Base-by-base conservation (phyloP, 257 asterid genomes). In the Eustoma russellianum region DNA sequence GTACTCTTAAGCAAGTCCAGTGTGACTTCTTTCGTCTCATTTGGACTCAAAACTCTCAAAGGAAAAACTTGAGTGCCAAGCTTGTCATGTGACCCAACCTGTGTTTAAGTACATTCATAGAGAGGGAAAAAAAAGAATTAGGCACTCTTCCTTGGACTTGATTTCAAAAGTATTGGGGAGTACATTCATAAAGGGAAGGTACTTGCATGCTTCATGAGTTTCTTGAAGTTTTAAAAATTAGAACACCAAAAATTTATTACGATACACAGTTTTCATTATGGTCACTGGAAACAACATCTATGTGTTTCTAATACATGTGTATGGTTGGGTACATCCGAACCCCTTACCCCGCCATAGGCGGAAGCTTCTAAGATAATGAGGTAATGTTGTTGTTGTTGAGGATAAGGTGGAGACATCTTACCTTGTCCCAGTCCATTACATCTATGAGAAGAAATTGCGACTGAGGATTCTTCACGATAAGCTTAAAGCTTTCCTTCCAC, bases 381-480 rank as follows among this genome's bases (percentile, higher is more conserved):
- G n/a, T n/a, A n/a, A n/a, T n/a, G n/a, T n/a, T n/a, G n/a, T n/a
- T n/a, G n/a, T n/a, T n/a, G n/a, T n/a, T 2, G 30, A 24, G 30
- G 30, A 24, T 24, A 24, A 4, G 30, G 30, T 24, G 30, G 30
- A 24, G 30, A 24, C 3, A 24, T 38, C 43, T 7, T 41, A 81
- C 97, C 93, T 85, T 74, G 67, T 89, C 97, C 95, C 95, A 89
- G 61, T 89, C 97, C 24, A 52, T 83, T 48, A 85, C 80, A 41
- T 69, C 76, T 59, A 88, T 19, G 34, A 74, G 75, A 59, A 89
- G 84, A 49, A 65, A 65, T 77, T 89, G 97, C 38, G 81, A 51
- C 28, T 53, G 61, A 17, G 89, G 97, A 50, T 89, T 92, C 74
- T 89, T 89, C 24, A 89, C 83, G 28, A 64, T 74, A 24, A 89